Conservation (phyloP, 169 alveolate genomes). For the Toxoplasma gondii region DNA sequence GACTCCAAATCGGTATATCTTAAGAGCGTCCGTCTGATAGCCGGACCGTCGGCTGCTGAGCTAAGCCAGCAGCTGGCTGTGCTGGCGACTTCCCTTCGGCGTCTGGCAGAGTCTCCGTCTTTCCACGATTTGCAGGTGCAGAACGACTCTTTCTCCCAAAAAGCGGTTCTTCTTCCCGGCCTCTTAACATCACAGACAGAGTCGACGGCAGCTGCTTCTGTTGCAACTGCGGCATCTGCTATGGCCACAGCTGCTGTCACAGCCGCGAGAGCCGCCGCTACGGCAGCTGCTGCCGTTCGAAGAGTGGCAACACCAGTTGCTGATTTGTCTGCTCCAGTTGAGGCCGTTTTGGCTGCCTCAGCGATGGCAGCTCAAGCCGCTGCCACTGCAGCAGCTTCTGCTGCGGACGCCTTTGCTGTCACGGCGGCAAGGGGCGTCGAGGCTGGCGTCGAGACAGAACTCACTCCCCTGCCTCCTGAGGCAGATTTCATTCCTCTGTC, state of each 20-base stretch:
- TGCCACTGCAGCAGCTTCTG: constrained; percentile 20
- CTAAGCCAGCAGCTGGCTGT: constrained; percentile 2
- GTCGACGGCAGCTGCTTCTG: neutral
- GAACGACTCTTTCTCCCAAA: neutral
- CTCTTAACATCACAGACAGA: neutral
- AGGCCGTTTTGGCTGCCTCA: neutral
- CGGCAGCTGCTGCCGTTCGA: neutral
- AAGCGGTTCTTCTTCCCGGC: neutral
- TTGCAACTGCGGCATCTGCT: neutral
- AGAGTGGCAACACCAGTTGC: neutral
- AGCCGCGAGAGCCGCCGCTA: constrained; percentile 20
- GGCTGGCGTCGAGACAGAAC: neutral
- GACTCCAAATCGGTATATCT: neutral
- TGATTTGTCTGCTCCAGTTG: neutral
- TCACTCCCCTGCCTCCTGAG: constrained; percentile 26
- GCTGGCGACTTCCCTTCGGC: neutral
- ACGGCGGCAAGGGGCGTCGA: constrained; percentile 12
- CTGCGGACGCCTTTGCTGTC: neutral
- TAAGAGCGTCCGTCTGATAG: constrained; percentile 9
- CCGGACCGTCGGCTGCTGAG: constrained; percentile 21
- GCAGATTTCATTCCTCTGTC: no score
- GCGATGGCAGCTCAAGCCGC: constrained; percentile 22
- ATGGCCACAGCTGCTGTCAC: constrained; percentile 10
- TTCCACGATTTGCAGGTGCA: constrained; percentile 26
- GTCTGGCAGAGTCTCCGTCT: constrained; percentile 4